These are phyloP conservation scores for Tetracladium setigerum DNA, from an alignment of 495 filamentous ascomycete species.

Conservation along the genomic window DNA sequence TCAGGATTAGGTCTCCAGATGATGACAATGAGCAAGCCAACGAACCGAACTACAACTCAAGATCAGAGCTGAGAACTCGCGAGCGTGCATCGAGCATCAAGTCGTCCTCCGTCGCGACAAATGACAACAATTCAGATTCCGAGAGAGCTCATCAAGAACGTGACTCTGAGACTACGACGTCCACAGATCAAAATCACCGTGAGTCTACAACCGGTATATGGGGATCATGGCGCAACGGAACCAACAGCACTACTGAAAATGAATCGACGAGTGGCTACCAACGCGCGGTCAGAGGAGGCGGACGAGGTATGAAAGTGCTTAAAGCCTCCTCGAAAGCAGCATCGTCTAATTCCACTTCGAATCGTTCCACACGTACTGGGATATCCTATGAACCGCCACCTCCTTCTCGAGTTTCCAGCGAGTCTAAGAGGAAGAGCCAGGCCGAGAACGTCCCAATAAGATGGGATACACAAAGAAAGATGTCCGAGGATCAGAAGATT, in stretches of 20 bases:
- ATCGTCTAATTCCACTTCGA: conserved; percentile 29
- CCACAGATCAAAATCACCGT: conserved; percentile 29
- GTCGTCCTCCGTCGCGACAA: conserved; percentile 25
- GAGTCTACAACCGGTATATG: conserved; percentile 46
- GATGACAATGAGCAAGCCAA: background rate
- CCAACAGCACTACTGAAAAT: conserved; percentile 27
- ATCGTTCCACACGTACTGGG: conserved; percentile 29
- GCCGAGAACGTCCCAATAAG: conserved; percentile 19
- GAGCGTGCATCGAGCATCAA: conserved; percentile 22
- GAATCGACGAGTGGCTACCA: conserved; percentile 44
- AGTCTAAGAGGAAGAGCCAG: conserved; percentile 18
- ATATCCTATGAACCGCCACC: conserved; percentile 37
- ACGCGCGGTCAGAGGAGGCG: conserved; percentile 38
- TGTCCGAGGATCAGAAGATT: conserved; percentile 32
- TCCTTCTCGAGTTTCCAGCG: conserved; percentile 24
- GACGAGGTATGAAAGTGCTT: conserved; percentile 72
- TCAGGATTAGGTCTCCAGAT: background rate
- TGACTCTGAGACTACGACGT: conserved; percentile 17
- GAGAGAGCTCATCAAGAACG: conserved; percentile 26
- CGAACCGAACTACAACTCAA: background rate
- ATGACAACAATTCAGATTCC: conserved; percentile 24
- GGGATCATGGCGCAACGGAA: conserved; percentile 64
- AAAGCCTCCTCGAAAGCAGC: conserved; percentile 49
- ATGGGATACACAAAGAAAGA: conserved; percentile 23
- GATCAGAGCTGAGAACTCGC: conserved; percentile 2